phyloP scores from a whole-genome alignment of 2,329 filamentous ascomycete species.

The Xylariales sp. region DNA sequence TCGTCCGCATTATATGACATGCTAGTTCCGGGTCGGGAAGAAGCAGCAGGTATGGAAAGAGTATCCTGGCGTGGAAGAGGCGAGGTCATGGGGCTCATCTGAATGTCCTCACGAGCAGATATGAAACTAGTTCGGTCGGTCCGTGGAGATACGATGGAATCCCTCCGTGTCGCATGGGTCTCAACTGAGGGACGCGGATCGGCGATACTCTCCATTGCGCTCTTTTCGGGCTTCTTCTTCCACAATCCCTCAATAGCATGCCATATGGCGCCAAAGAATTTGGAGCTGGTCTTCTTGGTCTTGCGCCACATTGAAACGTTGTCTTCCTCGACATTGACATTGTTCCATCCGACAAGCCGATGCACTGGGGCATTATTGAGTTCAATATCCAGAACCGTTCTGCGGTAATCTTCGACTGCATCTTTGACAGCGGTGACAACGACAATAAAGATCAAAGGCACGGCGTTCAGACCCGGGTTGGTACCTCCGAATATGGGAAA shows the following conservation, averaged over 20 bases:
- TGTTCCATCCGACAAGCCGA: slow-evolving; percentile 80
- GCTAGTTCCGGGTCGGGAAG: slow-evolving; percentile 25
- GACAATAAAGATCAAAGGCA: slow-evolving; percentile 90
- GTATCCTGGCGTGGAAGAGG: slow-evolving; percentile 50
- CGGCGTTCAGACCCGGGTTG: slow-evolving; percentile 84
- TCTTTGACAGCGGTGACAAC: slow-evolving; percentile 88
- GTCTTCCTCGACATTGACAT: slow-evolving; percentile 89
- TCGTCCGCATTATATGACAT: slow-evolving; percentile 33
- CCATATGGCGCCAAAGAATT: slow-evolving; percentile 51
- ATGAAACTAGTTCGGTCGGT: slow-evolving; percentile 42
- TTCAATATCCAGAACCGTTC: slow-evolving; percentile 86
- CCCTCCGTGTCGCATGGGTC: slow-evolving; percentile 50
- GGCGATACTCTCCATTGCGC: slow-evolving; percentile 46
- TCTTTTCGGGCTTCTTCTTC: slow-evolving; percentile 44
- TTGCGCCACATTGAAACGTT: slow-evolving; percentile 80
- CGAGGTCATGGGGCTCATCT: slow-evolving; percentile 93
- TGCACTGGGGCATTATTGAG: slow-evolving; percentile 96
- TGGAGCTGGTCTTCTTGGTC: slow-evolving; percentile 83
- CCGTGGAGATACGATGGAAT: slow-evolving; percentile 49
- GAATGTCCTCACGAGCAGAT: slow-evolving; percentile 67
- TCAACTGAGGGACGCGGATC: slow-evolving; percentile 63
- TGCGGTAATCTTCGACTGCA: slow-evolving; percentile 88
- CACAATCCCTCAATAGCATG: slow-evolving; percentile 41
- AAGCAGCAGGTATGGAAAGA: slow-evolving; percentile 20
- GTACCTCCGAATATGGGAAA: slow-evolving; percentile 92